Base-by-base conservation (phyloP, 306 rosid genomes). In the Lagenaria siceraria region DNA sequence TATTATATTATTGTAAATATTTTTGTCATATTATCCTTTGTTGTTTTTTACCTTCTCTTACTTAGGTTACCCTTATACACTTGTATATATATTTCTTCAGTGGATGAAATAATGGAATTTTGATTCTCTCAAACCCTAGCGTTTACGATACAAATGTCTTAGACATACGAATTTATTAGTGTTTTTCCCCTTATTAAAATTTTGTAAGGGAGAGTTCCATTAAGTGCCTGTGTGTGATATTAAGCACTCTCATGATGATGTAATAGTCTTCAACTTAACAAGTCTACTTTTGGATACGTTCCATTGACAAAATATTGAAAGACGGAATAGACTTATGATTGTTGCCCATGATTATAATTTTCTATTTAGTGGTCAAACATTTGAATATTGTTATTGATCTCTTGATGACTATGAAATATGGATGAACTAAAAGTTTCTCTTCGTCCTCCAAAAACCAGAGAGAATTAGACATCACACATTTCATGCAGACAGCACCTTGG, bases 401-500 rank as follows among this genome's bases (percentile, higher is more conserved):
- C 59, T 71, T 22, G 27, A 48, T 70, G 40, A 46, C n/a, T n/a
- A n/a, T 65, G 53, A 18, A 51, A 25, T 71, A 25, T 48, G 76
- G 14, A 46, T 71, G 38, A 27, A 71, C 54, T 69, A 13, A 48
- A 69, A 71, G 65, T 56, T 75, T 35, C 52, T 54, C 21, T 22
- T 35, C 65, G 33, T 54, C 36, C 55, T 42, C 55, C 55, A 33
- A 36, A 52, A 52, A 71, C 92, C 93, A 95, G 98, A 92, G 96
- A 82, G 97, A 95, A 82, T 83, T 83, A 65, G 98, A 95, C 80
- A 81, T 96, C 31, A 89, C 77, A 76, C 86, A 89, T 84, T 95
- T 95, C 92, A 88, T 95, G 97, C 98, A 95, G 89, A 95, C 91
- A 62, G 93, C 96, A 80, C 96, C 98, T 10, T 95, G 98, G 98